Evolutionary conservation across 2,329 filamentous ascomycete species (phyloP).

Genomic region (Colletotrichum sojae): DNA sequence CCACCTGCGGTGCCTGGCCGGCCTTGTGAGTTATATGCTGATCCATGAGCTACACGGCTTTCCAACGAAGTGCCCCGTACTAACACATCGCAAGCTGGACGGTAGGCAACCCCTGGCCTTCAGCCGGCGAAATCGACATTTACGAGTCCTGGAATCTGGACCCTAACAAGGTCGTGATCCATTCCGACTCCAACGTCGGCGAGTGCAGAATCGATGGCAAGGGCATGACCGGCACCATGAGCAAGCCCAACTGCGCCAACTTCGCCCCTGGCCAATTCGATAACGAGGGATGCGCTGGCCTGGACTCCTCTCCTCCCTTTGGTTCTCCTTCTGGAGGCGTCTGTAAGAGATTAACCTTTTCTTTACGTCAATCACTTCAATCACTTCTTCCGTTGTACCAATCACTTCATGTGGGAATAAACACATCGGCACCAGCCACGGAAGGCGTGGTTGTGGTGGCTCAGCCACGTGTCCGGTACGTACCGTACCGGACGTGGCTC

Average conservation of each 20-base stretch:
- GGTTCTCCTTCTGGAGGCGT: slow-evolving; percentile 56
- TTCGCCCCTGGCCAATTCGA: slow-evolving; percentile 49
- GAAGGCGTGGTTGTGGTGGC: no score
- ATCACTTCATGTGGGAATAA: no score
- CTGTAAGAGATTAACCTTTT: slow-evolving; percentile 50
- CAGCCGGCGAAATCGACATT: slow-evolving; percentile 74
- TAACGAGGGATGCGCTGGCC: slow-evolving; percentile 58
- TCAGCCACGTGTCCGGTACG: no score
- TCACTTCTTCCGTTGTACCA: no score
- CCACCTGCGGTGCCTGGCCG: slow-evolving; percentile 79
- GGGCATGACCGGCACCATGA: slow-evolving; percentile 50
- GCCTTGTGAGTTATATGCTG: slow-evolving; percentile 65
- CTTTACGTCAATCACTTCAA: no score
- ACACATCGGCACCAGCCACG: no score
- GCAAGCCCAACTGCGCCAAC: slow-evolving; percentile 58
- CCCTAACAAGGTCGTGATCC: slow-evolving; percentile 70
- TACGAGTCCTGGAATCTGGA: slow-evolving; percentile 76
- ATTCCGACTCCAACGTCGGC: slow-evolving; percentile 60
- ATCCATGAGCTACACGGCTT: no score
- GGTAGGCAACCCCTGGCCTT: slow-evolving; percentile 69
- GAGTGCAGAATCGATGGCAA: slow-evolving; percentile 51
- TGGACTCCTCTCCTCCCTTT: slow-evolving; percentile 56
- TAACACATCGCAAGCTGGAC: slow-evolving; percentile 58
- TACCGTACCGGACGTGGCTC: no score
- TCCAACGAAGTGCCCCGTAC: neutral